phyloP scores from a whole-genome alignment of 2,329 filamentous ascomycete species.

The Purpureocillium takamizusanense region DNA sequence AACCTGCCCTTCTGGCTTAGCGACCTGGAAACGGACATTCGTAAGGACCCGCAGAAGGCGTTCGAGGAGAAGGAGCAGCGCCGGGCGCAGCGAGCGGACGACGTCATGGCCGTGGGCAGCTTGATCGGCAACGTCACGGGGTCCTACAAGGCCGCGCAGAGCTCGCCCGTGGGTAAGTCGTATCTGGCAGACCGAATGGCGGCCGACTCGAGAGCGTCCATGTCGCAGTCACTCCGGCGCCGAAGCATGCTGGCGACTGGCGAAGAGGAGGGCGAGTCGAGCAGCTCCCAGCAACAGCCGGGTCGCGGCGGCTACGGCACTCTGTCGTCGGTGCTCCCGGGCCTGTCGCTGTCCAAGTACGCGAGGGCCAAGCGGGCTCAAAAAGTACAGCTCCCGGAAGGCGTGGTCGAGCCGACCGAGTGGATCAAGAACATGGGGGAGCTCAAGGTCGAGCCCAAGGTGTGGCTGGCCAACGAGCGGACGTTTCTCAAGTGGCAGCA shows the following conservation, averaged over 20 bases:
- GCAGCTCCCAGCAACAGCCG: conserved; percentile 25
- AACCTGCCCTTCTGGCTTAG: conserved; percentile 93
- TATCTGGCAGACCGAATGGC: conserved; percentile 48
- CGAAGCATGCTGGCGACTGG: conserved; percentile 15
- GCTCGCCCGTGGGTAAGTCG: conserved; percentile 61
- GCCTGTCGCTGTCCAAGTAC: conserved; percentile 75
- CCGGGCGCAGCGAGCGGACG: conserved; percentile 70
- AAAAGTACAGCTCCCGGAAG: conserved; percentile 60
- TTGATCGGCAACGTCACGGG: conserved; percentile 56
- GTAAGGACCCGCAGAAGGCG: conserved; percentile 80
- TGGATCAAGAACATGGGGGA: conserved; percentile 95
- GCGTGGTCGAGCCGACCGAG: conserved; percentile 72
- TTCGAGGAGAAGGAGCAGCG: conserved; percentile 88
- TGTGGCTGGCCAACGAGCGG: conserved; percentile 96
- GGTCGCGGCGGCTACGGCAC: conserved; percentile 36
- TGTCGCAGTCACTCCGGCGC: conserved; percentile 16
- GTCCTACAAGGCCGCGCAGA: conserved; percentile 49
- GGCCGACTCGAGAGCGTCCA: conserved; percentile 29
- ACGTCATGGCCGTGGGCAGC: conserved; percentile 83
- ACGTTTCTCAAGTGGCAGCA: conserved; percentile 99
- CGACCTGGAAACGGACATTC: conserved; percentile 86
- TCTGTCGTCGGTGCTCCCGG: conserved; percentile 67
- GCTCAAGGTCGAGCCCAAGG: conserved; percentile 90
- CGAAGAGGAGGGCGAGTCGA: conserved; percentile 26
- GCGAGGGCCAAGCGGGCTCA: conserved; percentile 46